Percentiles rank a stretch among this genome's conserved stretches.
Conservation (phyloP, 306 rosid genomes). For the Cercis canadensis region DNA sequence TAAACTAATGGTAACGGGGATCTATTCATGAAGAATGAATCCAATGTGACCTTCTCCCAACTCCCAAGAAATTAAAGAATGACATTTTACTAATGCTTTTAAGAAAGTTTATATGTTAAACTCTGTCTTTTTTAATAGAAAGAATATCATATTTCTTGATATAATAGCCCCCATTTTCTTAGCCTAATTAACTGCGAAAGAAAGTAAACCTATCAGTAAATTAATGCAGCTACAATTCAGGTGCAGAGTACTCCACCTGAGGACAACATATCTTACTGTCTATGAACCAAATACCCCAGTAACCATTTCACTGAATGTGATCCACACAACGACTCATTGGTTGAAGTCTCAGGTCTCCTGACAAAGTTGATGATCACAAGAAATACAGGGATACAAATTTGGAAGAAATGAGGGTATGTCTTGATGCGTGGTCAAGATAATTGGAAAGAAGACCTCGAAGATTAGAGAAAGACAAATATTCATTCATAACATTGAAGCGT, state of each 20-base stretch:
- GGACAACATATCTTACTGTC: not conserved
- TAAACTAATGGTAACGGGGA: not conserved
- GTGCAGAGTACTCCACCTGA: constrained; percentile 4
- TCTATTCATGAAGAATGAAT: not conserved
- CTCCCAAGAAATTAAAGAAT: not conserved
- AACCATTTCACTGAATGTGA: not conserved
- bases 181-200: too few species aligned
- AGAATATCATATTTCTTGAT: too few species aligned
- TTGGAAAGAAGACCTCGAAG: not conserved
- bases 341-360: not conserved
- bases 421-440: not conserved
- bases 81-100: too few species aligned
- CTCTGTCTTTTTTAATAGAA: too few species aligned
- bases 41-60: not conserved
- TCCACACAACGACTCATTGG: constrained; percentile 4
- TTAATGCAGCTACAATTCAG: not conserved
- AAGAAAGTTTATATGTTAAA: too few species aligned
- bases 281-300: not conserved
- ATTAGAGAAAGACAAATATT: too few species aligned
- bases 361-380: not conserved
- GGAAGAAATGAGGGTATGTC: not conserved
- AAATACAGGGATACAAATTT: not conserved
- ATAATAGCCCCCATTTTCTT: too few species aligned
- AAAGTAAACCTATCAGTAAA: too few species aligned
- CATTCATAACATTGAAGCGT: too few species aligned